These are phyloP conservation scores for Lachancea sp. DNA, from an alignment of 805 yeast genomes.

Conservation along the genomic window DNA sequence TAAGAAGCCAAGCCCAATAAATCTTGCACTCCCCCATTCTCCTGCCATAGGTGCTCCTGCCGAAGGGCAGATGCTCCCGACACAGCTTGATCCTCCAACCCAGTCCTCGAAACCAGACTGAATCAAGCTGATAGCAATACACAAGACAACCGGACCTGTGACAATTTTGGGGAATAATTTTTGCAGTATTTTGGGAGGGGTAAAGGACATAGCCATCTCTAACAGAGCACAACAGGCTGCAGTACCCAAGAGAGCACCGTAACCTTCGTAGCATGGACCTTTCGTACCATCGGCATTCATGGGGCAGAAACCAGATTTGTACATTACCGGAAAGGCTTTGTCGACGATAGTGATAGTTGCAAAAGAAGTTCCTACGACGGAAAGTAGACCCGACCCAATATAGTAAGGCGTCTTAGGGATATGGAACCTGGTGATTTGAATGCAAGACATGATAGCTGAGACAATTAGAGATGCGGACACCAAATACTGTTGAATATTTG, in stretches of 20 bases:
- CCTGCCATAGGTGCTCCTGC: conserved; percentile 48
- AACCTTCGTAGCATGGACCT: conserved; percentile 83
- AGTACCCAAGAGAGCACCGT: conserved; percentile 80
- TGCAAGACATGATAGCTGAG: conserved; percentile 59
- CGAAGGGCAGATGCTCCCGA: conserved; percentile 41
- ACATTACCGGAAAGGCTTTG: conserved; percentile 77
- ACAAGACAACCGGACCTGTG: conserved; percentile 86
- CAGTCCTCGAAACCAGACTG: conserved; percentile 74
- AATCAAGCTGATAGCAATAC: conserved; percentile 70
- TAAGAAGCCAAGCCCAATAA: conserved; percentile 79
- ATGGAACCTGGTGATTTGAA: conserved; percentile 79
- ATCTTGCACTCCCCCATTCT: conserved; percentile 82
- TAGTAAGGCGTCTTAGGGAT: conserved; percentile 67
- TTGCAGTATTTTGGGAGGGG: conserved; percentile 68
- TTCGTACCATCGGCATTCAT: conserved; percentile 53
- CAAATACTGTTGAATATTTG: conserved; percentile 48
- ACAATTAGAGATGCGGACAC: conserved; percentile 69
- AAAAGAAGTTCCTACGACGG: conserved; percentile 88
- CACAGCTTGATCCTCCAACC: conserved; percentile 80
- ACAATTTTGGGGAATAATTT: conserved; percentile 81
- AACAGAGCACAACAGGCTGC: conserved; percentile 71
- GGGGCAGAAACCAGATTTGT: conserved; percentile 62
- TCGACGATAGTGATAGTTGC: conserved; percentile 78
- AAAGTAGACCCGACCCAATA: conserved; percentile 81
- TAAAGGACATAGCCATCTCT: conserved; percentile 66